Conservation (phyloP, 2,329 filamentous ascomycete genomes). For the Pyricularia grisea region DNA sequence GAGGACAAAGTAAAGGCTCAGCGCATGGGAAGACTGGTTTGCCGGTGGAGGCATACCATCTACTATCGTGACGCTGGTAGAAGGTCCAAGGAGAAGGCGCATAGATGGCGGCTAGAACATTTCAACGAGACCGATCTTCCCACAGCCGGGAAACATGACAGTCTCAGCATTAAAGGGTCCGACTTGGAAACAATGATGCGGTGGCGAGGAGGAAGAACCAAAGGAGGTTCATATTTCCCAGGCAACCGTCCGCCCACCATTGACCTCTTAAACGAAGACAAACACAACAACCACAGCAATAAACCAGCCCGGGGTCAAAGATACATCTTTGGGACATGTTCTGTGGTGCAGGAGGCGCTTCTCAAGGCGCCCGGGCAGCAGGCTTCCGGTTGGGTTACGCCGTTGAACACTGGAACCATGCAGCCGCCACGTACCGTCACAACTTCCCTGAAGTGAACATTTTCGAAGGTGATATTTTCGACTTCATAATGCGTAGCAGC, state of each 20-base stretch:
- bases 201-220: slow-evolving; percentile 29
- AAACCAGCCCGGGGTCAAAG: slow-evolving; percentile 23
- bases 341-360: slow-evolving; percentile 63
- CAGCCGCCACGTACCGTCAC: slow-evolving; percentile 44
- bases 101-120: slow-evolving; percentile 26
- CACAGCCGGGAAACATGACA: slow-evolving; percentile 10
- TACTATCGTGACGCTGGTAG: slow-evolving; percentile 16
- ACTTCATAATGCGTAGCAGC: slow-evolving; percentile 32
- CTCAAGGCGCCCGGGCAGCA: slow-evolving; percentile 47
- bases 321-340: slow-evolving; percentile 65
- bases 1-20: slow-evolving; percentile 15
- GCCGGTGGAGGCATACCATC: slow-evolving; percentile 37
- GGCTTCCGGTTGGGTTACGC: slow-evolving; percentile 52
- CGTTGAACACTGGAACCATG: slow-evolving; percentile 51
- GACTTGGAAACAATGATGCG: slow-evolving; percentile 20
- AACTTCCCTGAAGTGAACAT: slow-evolving; percentile 49
- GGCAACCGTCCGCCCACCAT: slow-evolving; percentile 11
- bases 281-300: not conserved
- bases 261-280: slow-evolving; percentile 16
- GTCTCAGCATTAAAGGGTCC: slow-evolving; percentile 13
- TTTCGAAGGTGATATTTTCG: slow-evolving; percentile 33
- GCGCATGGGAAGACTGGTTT: slow-evolving; percentile 32
- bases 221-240: slow-evolving; percentile 28
- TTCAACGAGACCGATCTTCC: slow-evolving; percentile 18
- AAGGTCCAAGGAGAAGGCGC: slow-evolving; percentile 23